Evolutionary conservation across 2,329 filamentous ascomycete species (phyloP).

Genomic region (Dothiorella sarmentorum): DNA sequence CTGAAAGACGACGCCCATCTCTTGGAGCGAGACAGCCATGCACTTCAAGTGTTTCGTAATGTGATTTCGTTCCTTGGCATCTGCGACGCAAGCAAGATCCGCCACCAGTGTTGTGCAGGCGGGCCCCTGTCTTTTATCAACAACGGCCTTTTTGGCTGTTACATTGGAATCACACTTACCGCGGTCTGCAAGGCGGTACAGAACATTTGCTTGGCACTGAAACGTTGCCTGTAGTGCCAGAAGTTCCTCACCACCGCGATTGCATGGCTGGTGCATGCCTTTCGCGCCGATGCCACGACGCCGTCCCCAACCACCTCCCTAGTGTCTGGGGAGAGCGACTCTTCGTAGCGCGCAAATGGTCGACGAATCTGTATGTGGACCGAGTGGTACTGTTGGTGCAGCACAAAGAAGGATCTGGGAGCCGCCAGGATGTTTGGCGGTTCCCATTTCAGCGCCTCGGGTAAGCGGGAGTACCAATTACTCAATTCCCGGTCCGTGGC

Average conservation of each 20-base stretch:
- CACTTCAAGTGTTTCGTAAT: conserved; percentile 53
- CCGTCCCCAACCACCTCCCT: conserved; percentile 39
- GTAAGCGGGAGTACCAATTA: conserved; percentile 53
- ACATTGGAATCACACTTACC: conserved; percentile 23
- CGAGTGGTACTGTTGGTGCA: conserved; percentile 56
- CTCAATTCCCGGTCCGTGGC: conserved; percentile 53
- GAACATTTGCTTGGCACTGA: conserved; percentile 51
- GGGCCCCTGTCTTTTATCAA: conserved; percentile 40
- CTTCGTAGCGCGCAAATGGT: conserved; percentile 52
- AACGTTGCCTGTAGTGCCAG: conserved; percentile 54
- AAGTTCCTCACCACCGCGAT: conserved; percentile 53
- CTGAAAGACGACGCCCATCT: conserved; percentile 53
- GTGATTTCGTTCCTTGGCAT: conserved; percentile 37
- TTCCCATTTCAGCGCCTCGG: conserved; percentile 42
- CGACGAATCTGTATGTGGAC: conserved; percentile 53
- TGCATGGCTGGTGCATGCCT: conserved; percentile 55
- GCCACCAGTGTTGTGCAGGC: conserved; percentile 55
- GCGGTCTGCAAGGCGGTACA: conserved; percentile 53
- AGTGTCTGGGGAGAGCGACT: conserved; percentile 34
- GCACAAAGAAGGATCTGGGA: conserved; percentile 47
- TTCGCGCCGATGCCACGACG: conserved; percentile 48
- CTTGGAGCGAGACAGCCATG: conserved; percentile 49
- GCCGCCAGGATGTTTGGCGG: conserved; percentile 35
- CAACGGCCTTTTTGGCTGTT: neutral
- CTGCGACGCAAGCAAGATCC: conserved; percentile 41